Conservation (phyloP, 345 rosid genomes). For the Balakata baccata region DNA sequence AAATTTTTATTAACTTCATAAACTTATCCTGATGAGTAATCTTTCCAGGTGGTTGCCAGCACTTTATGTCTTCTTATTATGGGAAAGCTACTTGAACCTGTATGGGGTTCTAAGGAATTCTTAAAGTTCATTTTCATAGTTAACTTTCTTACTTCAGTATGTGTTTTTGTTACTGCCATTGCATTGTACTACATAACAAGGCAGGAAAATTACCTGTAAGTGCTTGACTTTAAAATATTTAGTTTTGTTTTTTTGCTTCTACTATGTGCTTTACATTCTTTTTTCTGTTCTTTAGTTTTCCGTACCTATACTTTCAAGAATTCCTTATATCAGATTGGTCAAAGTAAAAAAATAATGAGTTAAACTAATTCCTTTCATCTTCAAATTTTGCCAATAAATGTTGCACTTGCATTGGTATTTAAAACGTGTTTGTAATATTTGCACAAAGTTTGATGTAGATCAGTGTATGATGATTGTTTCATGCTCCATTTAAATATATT, state of each 20-base stretch:
- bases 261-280: not conserved
- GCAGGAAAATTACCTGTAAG: slow-evolving; percentile 88
- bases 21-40: slow-evolving; percentile 15
- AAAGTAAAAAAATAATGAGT: not conserved
- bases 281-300: not conserved
- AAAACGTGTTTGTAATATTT: not conserved
- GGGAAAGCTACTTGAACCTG: slow-evolving; percentile 94
- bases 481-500: not conserved
- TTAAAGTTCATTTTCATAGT: slow-evolving; percentile 83
- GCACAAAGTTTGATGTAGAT: not conserved
- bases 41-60: slow-evolving; percentile 60
- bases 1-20: slow-evolving; percentile 1
- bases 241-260: slow-evolving; percentile 5
- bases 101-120: slow-evolving; percentile 97
- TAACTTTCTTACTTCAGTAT: slow-evolving; percentile 74
- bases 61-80: slow-evolving; percentile 72
- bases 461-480: not conserved
- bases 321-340: not conserved
- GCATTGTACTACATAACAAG: slow-evolving; percentile 75
- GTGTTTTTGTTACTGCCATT: slow-evolving; percentile 80
- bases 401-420: not conserved
- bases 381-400: not conserved
- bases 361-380: not conserved
- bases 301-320: not conserved
- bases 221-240: slow-evolving; percentile 13